Evolutionary conservation across 2,329 filamentous ascomycete genomes (phyloP), one percentile per base, ranked within the genome.

Genomic region (Aspergillus vadensis): DNA sequence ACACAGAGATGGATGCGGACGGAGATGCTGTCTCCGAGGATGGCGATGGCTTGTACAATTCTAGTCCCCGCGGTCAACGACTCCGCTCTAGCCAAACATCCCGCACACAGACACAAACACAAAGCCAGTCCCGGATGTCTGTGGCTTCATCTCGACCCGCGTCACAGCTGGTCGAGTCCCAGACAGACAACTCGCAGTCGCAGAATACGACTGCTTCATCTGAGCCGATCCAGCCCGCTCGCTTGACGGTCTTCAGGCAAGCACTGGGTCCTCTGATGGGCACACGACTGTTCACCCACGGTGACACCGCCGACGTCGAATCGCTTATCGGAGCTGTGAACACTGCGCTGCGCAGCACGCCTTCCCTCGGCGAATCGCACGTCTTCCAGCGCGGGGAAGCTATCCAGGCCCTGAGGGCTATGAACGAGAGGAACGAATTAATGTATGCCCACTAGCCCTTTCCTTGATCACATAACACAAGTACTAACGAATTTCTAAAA

Each of bases 351-450:
- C 82, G 85, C 14, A 70, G 58, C 5, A 68, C 69, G 0, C 64
- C 67, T 4, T 77, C 44, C 69, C 77, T 79, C 25, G 83, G 83
- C 4, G 84, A 85, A 7, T 76, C 79, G 43, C 74, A 78, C 14
- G 77, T 82, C 39, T 99, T 97, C 77, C 83, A 81, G 25, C 83
- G 83, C 39, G 81, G 80, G 0, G 95, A 99, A 77, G 91, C 90
- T 0, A 80, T 89, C 60, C 85, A 88, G 75, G 93, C 92, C 48
- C 80, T 99, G 59, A 86, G 86, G 76, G 87, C 85, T 73, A 88
- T 99, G 86, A 89, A 91, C 70, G 88, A 91, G 65, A 82, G 84
- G 69, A 97, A 97, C 76, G 88, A 94, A 80, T 88, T 99, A 72
- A 99, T 99, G 93, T 94, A 81, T 85, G 91, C 87, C 21, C 87